A percentile compares a stretch with the other conserved stretches of the same genome.
Evolutionary conservation across 257 asterid species (phyloP).

Genomic region (Ophiorrhiza pumila): DNA sequence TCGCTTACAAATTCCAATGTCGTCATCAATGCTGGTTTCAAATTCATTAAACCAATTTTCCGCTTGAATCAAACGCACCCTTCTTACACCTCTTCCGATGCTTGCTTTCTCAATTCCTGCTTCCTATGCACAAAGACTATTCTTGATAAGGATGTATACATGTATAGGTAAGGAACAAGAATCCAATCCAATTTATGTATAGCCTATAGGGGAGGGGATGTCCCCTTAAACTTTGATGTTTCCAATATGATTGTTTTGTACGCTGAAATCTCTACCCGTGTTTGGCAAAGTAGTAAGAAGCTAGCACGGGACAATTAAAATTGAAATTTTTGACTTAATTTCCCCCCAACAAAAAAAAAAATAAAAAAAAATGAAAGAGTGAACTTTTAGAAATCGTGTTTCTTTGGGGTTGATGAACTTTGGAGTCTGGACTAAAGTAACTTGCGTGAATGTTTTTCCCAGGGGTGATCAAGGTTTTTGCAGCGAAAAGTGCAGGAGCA

Average conservation of each 20-base stretch:
- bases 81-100: neutral
- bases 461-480: slow-evolving; percentile 78
- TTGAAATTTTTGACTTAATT: too few species aligned
- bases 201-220: too few species aligned
- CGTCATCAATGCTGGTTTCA: slow-evolving; percentile 17
- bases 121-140: slow-evolving; percentile 23
- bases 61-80: neutral
- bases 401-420: neutral
- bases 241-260: too few species aligned
- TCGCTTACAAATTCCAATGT: slow-evolving; percentile 4
- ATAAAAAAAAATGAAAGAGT: neutral
- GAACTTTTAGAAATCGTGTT: too few species aligned
- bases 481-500: slow-evolving; percentile 57
- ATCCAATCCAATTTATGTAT: too few species aligned
- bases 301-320: too few species aligned
- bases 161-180: slow-evolving; percentile 23
- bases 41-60: slow-evolving; percentile 4
- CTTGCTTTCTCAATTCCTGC: slow-evolving; percentile 32
- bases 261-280: too few species aligned
- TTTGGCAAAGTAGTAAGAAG: too few species aligned
- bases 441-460: neutral
- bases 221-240: too few species aligned
- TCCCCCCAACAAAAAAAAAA: too few species aligned
- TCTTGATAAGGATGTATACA: slow-evolving; percentile 34
- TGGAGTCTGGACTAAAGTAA: too few species aligned